Conservation (phyloP, 768 basidiomycete species). For the Leccinellum rugosiceps region DNA sequence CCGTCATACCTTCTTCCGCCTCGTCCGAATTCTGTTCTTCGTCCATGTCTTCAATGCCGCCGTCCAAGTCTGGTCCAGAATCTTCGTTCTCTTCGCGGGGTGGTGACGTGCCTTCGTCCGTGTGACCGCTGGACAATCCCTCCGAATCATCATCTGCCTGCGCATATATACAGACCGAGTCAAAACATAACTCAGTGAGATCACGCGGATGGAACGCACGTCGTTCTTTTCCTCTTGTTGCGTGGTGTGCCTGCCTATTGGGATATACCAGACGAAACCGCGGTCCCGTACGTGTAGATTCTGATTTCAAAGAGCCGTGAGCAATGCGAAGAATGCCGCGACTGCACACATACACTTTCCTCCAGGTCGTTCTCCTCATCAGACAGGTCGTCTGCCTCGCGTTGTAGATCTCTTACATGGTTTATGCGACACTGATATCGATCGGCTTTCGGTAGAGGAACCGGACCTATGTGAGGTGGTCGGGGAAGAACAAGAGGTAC, state of each 20-base stretch:
- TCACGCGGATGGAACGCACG: constrained; percentile 37
- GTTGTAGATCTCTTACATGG: constrained; percentile 61
- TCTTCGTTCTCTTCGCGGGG: constrained; percentile 41
- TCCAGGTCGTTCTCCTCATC: constrained; percentile 85
- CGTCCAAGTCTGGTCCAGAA: constrained; percentile 35
- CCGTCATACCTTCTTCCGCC: constrained; percentile 45
- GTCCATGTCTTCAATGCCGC: constrained; percentile 42
- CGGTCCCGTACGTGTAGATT: constrained; percentile 58
- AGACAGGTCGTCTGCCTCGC: constrained; percentile 80
- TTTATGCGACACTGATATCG: constrained; percentile 57
- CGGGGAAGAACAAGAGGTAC: constrained; percentile 69
- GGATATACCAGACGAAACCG: constrained; percentile 65
- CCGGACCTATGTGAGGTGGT: constrained; percentile 62
- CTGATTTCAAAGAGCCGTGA: constrained; percentile 33
- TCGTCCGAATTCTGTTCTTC: constrained; percentile 40
- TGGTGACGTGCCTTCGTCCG: constrained; percentile 28
- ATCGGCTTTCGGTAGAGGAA: constrained; percentile 48
- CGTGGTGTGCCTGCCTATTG: constrained; percentile 70
- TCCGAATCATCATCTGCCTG: constrained; percentile 38
- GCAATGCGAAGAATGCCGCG: not conserved
- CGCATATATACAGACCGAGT: not conserved
- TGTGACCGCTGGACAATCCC: constrained; percentile 31
- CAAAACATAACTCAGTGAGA: not conserved
- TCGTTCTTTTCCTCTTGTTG: constrained; percentile 85
- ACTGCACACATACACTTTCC: constrained; percentile 50